Conservation (phyloP, 2,329 filamentous ascomycete species). For the Lachnellula arida region DNA sequence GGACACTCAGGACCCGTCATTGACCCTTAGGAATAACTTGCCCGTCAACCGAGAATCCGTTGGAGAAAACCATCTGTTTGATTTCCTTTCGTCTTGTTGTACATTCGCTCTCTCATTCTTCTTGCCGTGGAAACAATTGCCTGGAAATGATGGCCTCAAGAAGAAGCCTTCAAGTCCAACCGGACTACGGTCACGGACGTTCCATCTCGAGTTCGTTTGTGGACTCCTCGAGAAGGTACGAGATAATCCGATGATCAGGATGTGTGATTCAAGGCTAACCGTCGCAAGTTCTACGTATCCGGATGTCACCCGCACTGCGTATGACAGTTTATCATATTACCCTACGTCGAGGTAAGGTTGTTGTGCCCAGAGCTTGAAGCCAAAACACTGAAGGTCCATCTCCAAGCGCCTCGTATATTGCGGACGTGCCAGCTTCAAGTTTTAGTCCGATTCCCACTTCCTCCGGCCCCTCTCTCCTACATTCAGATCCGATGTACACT, state of each 20-base stretch:
- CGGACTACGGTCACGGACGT: conserved; percentile 29
- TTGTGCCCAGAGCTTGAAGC: conserved; percentile 11
- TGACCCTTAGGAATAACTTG: conserved; percentile 13
- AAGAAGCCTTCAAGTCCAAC: conserved; percentile 30
- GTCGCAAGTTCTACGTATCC: conserved; percentile 24
- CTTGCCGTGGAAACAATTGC: conserved; percentile 11
- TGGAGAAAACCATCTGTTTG: conserved; percentile 15
- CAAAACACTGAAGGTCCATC: conserved; percentile 25
- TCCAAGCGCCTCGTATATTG: conserved; percentile 27
- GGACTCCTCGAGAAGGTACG: conserved; percentile 31
- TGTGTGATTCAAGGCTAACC: conserved; percentile 23
- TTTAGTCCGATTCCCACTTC: conserved; percentile 26
- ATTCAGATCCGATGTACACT: conserved; percentile 28
- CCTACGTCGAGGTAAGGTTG: conserved; percentile 30
- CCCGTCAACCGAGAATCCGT: conserved; percentile 7
- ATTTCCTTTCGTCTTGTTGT: conserved; percentile 23
- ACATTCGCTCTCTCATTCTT: conserved; percentile 22
- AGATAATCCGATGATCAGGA: conserved; percentile 6
- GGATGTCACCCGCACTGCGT: conserved; percentile 22
- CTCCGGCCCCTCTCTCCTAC: conserved; percentile 20
- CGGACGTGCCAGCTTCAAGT: conserved; percentile 21
- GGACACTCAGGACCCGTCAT: conserved; percentile 11
- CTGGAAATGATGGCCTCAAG: conserved; percentile 30
- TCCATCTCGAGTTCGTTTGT: conserved; percentile 22
- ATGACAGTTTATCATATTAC: conserved; percentile 29